phyloP scores from a whole-genome alignment of 306 rosid species.

The Mimosa pudica region DNA sequence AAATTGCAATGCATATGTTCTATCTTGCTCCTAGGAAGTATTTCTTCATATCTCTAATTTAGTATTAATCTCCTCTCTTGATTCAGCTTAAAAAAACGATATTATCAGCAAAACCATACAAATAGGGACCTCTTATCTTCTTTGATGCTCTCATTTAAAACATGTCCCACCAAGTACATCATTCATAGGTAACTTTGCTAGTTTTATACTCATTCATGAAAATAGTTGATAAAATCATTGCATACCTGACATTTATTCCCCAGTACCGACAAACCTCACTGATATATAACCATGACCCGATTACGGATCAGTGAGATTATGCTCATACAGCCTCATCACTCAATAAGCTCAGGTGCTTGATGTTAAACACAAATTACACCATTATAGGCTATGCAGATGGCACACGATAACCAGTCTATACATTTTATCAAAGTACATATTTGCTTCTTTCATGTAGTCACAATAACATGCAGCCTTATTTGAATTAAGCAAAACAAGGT shows the following conservation, averaged over 20 bases:
- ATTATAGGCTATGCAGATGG: neutral
- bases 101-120: no score
- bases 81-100: no score
- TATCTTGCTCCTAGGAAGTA: no score
- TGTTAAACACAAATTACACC: neutral
- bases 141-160: no score
- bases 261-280: neutral
- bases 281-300: neutral
- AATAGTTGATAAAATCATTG: neutral
- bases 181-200: no score
- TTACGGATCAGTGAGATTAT: neutral
- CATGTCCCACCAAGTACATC: no score
- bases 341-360: neutral
- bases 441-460: neutral
- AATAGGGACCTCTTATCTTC: no score
- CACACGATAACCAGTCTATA: slow-evolving; percentile 12
- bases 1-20: no score
- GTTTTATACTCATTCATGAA: neutral
- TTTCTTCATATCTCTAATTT: no score
- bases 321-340: neutral
- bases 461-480: slow-evolving; percentile 37
- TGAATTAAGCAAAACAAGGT: slow-evolving; percentile 12
- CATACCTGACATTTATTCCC: no score
- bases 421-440: neutral
- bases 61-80: no score